Percentiles rank a stretch among this genome's conserved stretches.
phyloP scores from a whole-genome alignment of 345 rosid species.

The Eucalyptus camaldulensis region DNA sequence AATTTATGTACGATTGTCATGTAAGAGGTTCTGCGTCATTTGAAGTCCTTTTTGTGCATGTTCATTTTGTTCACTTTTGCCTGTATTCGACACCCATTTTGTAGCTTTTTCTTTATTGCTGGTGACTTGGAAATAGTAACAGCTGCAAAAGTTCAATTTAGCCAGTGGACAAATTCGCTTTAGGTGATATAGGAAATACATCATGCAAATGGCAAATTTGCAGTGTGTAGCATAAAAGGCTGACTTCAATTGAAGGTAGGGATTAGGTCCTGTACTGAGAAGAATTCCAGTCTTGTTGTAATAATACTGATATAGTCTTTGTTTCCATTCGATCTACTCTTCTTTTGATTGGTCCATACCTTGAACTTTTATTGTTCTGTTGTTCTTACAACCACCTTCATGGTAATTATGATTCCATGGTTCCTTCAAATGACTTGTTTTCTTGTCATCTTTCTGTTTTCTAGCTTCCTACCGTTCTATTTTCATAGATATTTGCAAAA shows the following conservation, averaged over 20 bases:
- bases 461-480: neutral
- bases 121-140: neutral
- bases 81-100: neutral
- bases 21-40: neutral
- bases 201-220: neutral
- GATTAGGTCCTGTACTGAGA: neutral
- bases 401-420: neutral
- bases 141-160: neutral
- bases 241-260: neutral
- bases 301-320: neutral
- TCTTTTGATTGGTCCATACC: neutral
- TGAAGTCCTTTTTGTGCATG: neutral
- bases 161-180: neutral
- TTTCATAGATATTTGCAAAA: neutral
- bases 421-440: neutral
- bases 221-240: neutral
- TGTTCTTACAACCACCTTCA: neutral
- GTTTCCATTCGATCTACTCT: neutral
- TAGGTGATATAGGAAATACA: neutral
- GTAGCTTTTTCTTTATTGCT: neutral
- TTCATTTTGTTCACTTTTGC: neutral
- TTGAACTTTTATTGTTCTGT: neutral
- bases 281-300: neutral
- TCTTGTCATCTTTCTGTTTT: neutral
- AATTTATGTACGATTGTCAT: neutral